A percentile compares a stretch with the other conserved stretches of the same genome.
phyloP scores from a whole-genome alignment of 1,284 basidiomycete genomes.

The Leucoagaricus sp. region DNA sequence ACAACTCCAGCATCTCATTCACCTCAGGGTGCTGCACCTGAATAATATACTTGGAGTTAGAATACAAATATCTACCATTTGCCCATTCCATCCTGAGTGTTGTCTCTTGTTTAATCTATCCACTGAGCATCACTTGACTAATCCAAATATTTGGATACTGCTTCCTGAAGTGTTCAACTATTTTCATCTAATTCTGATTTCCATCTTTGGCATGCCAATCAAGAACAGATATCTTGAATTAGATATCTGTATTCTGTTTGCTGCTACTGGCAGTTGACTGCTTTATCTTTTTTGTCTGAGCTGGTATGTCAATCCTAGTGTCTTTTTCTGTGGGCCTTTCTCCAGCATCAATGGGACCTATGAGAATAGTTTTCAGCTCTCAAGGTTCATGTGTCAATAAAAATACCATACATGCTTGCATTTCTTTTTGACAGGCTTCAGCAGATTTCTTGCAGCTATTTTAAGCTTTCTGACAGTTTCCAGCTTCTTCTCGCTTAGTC shows the following conservation, averaged over 20 bases:
- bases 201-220: constrained; percentile 26
- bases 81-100: constrained; percentile 16
- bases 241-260: neutral
- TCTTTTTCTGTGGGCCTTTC: neutral
- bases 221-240: constrained; percentile 23
- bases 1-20: constrained; percentile 31
- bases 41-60: too few species aligned
- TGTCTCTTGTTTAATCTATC: constrained; percentile 26
- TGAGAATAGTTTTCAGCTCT: neutral
- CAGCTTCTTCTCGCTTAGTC: neutral
- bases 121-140: constrained; percentile 24
- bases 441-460: neutral
- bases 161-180: constrained; percentile 25
- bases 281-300: too few species aligned
- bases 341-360: neutral
- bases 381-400: neutral
- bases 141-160: constrained; percentile 28
- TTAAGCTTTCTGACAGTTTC: neutral
- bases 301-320: neutral
- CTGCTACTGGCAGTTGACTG: too few species aligned
- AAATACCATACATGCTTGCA: neutral
- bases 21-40: constrained; percentile 20
- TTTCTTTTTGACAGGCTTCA: neutral
- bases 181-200: constrained; percentile 24
- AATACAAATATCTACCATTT: too few species aligned